Base-by-base conservation (phyloP, 768 basidiomycete species). In the Auriscalpium vulgare region DNA sequence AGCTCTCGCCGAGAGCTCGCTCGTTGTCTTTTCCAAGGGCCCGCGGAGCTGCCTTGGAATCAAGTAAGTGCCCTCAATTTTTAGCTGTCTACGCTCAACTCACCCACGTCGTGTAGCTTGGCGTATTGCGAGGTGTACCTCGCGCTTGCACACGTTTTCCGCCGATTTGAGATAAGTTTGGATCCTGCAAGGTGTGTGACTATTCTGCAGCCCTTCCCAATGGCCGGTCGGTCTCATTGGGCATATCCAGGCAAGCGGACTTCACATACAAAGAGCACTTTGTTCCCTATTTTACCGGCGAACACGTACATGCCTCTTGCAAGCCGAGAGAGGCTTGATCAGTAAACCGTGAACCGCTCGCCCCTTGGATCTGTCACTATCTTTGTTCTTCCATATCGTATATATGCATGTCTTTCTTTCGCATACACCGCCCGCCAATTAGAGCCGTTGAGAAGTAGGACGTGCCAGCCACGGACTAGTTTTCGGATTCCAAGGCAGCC, bases 101-200 rank as follows among this genome's bases (percentile, higher is more conserved):
- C 11, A 43, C 14, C 16, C 16, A 34, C 19, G 17, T 36, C 35
- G n/a, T 17, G 34, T n/a, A 54, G 53, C 45, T 35, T 54, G 13
- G 53, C 53, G 9, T 54, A 54, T 19, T 54, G 53, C 46, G 45
- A 54, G 37, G 8, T 54, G 29, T 54, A 54, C 45, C 29, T 43
- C 6, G 48, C 21, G 7, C 40, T 55, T n/a, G 48, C 38, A 13
- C 40, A 50, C 48, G 23, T 50, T 21, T 50, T 55, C 48, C 54
- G 54, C 37, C 54, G 53, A 10, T 55, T 55, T 36, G 48, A 50
- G 34, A n/a, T 55, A 8, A 29, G 23, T 8, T 10, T 50, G 16
- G 47, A 50, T 17, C 35, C 43, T 38, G 37, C 46, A 14, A 55
- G 54, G n/a, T n/a, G 54, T 55, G 38, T 2, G 36, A 47, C 23